Evolutionary conservation across 805 yeast species (phyloP).

Genomic region (Grigorovia jiainica): DNA sequence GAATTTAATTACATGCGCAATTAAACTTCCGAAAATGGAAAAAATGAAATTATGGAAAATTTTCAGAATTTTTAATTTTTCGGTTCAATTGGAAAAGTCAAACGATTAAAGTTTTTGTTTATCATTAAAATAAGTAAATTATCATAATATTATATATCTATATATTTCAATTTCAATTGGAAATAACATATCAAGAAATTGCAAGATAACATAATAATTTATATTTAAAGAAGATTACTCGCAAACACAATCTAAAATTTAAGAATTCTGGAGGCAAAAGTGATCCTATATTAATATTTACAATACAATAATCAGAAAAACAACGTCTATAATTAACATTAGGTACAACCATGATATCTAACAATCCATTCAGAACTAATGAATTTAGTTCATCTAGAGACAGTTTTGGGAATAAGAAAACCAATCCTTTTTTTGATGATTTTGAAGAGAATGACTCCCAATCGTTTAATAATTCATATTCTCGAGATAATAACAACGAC

Average conservation of each 20-base stretch:
- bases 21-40: not conserved
- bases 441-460: not conserved
- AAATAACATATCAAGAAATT: too few relatives aligned
- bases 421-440: slow-evolving; percentile 1
- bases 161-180: too few relatives aligned
- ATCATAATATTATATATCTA: too few relatives aligned
- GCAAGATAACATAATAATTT: too few relatives aligned
- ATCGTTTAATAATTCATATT: too few relatives aligned
- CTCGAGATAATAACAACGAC: not conserved
- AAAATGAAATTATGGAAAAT: not conserved
- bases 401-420: not conserved
- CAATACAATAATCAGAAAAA: too few relatives aligned
- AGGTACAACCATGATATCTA: not conserved
- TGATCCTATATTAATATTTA: too few relatives aligned
- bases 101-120: not conserved
- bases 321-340: too few relatives aligned
- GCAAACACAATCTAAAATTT: too few relatives aligned
- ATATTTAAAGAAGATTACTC: too few relatives aligned
- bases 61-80: not conserved
- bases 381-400: not conserved
- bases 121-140: not conserved
- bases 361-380: slow-evolving; percentile 1
- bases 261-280: too few relatives aligned
- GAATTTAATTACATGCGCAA: too few relatives aligned
- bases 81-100: not conserved